phyloP scores from a whole-genome alignment of 352 stramenopile species.

The Pilasporangium apinafurcum region DNA sequence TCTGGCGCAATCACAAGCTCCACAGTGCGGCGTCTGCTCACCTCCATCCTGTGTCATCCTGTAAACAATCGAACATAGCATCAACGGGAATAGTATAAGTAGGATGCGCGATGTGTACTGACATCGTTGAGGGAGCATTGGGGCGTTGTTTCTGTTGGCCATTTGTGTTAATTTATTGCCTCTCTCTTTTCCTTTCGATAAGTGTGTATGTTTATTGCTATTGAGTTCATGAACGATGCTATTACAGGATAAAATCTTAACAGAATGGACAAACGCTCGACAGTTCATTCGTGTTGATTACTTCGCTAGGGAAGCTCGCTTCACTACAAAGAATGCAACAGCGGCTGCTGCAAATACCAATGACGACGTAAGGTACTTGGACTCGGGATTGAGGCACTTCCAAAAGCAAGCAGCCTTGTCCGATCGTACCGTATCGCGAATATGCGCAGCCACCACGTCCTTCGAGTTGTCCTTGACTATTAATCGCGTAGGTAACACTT shows the following conservation, averaged over 20 bases:
- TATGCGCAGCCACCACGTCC: constrained; percentile 46
- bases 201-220: too few relatives aligned
- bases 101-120: too few relatives aligned
- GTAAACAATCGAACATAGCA: constrained; percentile 30
- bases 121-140: too few relatives aligned
- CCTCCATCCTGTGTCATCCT: constrained; percentile 45
- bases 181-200: background rate
- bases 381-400: constrained; percentile 7
- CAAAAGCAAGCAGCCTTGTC: background rate
- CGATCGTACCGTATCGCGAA: constrained; percentile 35
- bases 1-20: constrained; percentile 59
- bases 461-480: constrained; percentile 59
- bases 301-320: constrained; percentile 31
- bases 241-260: background rate
- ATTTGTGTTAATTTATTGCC: constrained; percentile 2
- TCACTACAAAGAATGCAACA: constrained; percentile 28
- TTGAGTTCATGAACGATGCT: background rate
- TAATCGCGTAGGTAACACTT: constrained; percentile 59
- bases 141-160: too few relatives aligned
- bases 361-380: constrained; percentile 20
- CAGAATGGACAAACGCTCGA: background rate
- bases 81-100: too few relatives aligned
- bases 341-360: constrained; percentile 27
- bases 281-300: background rate
- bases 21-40: constrained; percentile 55